phyloP scores from a whole-genome alignment of 2,329 filamentous ascomycete genomes.

The Aspergillus quadrilineatus region DNA sequence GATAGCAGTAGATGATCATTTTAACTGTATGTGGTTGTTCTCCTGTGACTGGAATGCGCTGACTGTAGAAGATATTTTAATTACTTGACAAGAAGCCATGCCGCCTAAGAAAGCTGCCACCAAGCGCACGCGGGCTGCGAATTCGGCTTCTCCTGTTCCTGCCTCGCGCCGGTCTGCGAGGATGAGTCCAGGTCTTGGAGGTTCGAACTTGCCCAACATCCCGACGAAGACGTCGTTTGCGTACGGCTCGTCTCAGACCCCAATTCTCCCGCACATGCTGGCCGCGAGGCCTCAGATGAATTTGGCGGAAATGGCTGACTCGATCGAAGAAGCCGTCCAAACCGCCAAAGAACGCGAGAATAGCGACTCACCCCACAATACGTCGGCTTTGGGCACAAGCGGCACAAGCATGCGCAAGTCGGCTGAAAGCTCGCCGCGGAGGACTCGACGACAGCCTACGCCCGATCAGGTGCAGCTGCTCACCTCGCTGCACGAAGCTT shows the following conservation, averaged over 20 bases:
- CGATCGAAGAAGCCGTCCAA: slow-evolving; percentile 33
- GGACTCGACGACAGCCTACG: slow-evolving; percentile 33
- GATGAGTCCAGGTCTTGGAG: slow-evolving; percentile 20
- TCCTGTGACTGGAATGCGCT: neutral
- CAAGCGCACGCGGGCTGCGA: slow-evolving; percentile 18
- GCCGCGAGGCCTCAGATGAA: slow-evolving; percentile 30
- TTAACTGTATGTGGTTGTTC: neutral
- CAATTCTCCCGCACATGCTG: slow-evolving; percentile 37
- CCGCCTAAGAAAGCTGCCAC: slow-evolving; percentile 26
- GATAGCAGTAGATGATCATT: neutral
- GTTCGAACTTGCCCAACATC: slow-evolving; percentile 36
- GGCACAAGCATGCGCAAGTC: slow-evolving; percentile 18
- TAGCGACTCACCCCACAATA: slow-evolving; percentile 8
- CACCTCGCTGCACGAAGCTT: slow-evolving; percentile 28
- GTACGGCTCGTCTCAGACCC: slow-evolving; percentile 40
- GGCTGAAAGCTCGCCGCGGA: slow-evolving; percentile 18
- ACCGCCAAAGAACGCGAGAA: slow-evolving; percentile 26
- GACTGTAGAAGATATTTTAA: neutral
- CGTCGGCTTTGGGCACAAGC: neutral
- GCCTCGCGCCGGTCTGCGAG: slow-evolving; percentile 18
- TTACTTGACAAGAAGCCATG: slow-evolving; percentile 15
- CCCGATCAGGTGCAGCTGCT: slow-evolving; percentile 36
- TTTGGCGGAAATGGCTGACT: slow-evolving; percentile 33
- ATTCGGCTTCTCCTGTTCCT: slow-evolving; percentile 10
- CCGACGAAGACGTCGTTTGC: slow-evolving; percentile 42